These are phyloP conservation scores for Amphicarpaea edgeworthii DNA, from an alignment of 306 rosid genomes.

Conservation along the genomic window DNA sequence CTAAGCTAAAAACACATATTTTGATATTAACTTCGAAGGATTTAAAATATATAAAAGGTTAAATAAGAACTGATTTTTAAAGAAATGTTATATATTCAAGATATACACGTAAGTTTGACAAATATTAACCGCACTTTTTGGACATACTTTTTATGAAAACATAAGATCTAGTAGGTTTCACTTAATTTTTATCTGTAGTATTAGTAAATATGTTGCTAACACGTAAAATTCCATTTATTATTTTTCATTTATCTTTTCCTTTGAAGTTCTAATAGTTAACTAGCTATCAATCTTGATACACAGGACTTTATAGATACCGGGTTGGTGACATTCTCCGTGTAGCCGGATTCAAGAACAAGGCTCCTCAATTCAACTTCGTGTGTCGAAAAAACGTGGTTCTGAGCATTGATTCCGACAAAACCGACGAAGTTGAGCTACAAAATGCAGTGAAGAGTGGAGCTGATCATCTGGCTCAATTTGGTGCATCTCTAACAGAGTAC, in stretches of 20 bases:
- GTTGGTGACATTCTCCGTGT: conserved; percentile 31
- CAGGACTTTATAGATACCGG: conserved; percentile 20
- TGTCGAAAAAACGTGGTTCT: conserved; percentile 17
- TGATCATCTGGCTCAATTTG: background rate
- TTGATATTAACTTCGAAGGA: too few species aligned
- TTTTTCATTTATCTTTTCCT: background rate
- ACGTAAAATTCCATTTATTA: too few species aligned
- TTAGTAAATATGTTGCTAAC: too few species aligned
- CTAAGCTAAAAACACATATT: too few species aligned
- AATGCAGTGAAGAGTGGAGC: background rate
- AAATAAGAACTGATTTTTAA: too few species aligned
- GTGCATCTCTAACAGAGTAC: conserved; percentile 19
- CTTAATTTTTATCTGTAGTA: too few species aligned
- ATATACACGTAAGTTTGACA: too few species aligned
- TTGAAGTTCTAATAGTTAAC: background rate
- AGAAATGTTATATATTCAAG: too few species aligned
- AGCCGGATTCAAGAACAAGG: conserved; percentile 8
- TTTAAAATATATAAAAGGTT: too few species aligned
- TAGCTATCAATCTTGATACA: background rate
- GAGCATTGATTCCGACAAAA: conserved; percentile 27
- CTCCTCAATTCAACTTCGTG: conserved; percentile 22
- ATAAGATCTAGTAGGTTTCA: too few species aligned
- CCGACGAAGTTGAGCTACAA: conserved; percentile 25
- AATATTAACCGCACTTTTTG: too few species aligned
- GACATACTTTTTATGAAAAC: too few species aligned